Evolutionary conservation across 805 yeast species (phyloP).

Genomic region (Candida coleopterorum): DNA sequence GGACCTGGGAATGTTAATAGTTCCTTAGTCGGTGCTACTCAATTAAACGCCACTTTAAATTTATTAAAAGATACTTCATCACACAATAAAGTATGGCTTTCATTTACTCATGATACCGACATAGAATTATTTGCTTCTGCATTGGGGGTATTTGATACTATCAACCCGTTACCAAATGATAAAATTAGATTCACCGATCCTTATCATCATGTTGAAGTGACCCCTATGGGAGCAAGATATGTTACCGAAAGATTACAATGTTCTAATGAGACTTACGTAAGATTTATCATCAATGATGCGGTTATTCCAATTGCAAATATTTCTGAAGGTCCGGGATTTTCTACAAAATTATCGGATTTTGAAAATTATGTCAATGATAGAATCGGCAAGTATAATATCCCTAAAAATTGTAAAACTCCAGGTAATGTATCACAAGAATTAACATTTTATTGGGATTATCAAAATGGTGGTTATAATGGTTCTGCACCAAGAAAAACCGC

Average conservation of each 20-base stretch:
- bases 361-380: conserved; percentile 25
- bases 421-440: conserved; percentile 21
- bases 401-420: conserved; percentile 24
- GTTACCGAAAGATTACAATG: conserved; percentile 34
- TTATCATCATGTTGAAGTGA: conserved; percentile 38
- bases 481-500: conserved; percentile 7
- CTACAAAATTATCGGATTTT: conserved; percentile 35
- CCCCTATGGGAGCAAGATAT: conserved; percentile 39
- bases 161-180: conserved; percentile 40
- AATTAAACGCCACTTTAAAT: conserved; percentile 42
- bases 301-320: conserved; percentile 34
- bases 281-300: conserved; percentile 38
- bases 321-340: conserved; percentile 38
- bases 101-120: conserved; percentile 74
- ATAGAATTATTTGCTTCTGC: conserved; percentile 60
- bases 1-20: conserved; percentile 62
- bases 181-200: conserved; percentile 43
- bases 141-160: conserved; percentile 50
- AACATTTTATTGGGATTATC: conserved; percentile 41
- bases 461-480: conserved; percentile 9
- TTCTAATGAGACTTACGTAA: conserved; percentile 25
- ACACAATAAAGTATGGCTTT: conserved; percentile 53
- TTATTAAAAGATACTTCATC: conserved; percentile 41
- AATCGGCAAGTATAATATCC: conserved; percentile 22
- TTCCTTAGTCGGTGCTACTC: conserved; percentile 55